phyloP scores from a whole-genome alignment of 1,284 basidiomycete genomes.

The Coniferiporia weirii region DNA sequence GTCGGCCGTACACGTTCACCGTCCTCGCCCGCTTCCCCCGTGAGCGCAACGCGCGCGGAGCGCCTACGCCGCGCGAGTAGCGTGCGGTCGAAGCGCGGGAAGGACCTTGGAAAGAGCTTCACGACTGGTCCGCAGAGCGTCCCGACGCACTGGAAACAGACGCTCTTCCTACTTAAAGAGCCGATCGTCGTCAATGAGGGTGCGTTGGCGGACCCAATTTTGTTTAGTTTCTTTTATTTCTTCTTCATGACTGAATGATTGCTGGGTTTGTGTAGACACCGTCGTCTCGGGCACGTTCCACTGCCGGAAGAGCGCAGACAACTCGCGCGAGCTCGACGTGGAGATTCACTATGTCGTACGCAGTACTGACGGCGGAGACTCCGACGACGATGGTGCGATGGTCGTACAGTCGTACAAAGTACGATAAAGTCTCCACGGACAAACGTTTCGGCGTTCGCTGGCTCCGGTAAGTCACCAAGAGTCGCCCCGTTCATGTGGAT shows the following conservation, averaged over 20 bases:
- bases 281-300: constrained; percentile 77
- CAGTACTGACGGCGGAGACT: constrained; percentile 20
- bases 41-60: constrained; percentile 38
- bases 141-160: constrained; percentile 99
- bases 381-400: constrained; percentile 29
- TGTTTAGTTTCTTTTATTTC: too few species aligned
- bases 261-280: constrained; percentile 45
- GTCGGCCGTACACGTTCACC: constrained; percentile 13
- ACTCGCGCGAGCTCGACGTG: constrained; percentile 85
- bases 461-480: too few species aligned
- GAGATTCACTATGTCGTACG: constrained; percentile 82
- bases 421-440: constrained; percentile 34
- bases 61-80: constrained; percentile 50
- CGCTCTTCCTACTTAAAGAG: constrained; percentile 80
- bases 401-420: constrained; percentile 79
- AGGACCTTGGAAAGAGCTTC: constrained; percentile 63
- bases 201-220: constrained; percentile 30
- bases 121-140: constrained; percentile 86
- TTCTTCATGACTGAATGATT: constrained; percentile 5
- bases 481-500: too few species aligned
- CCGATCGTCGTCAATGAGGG: constrained; percentile 74
- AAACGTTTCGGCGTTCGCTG: too few species aligned
- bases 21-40: constrained; percentile 1
- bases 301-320: constrained; percentile 76
- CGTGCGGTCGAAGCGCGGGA: constrained; percentile 21